Conservation (phyloP, 2,329 filamentous ascomycete species). For the Leptographium wingfieldii region DNA sequence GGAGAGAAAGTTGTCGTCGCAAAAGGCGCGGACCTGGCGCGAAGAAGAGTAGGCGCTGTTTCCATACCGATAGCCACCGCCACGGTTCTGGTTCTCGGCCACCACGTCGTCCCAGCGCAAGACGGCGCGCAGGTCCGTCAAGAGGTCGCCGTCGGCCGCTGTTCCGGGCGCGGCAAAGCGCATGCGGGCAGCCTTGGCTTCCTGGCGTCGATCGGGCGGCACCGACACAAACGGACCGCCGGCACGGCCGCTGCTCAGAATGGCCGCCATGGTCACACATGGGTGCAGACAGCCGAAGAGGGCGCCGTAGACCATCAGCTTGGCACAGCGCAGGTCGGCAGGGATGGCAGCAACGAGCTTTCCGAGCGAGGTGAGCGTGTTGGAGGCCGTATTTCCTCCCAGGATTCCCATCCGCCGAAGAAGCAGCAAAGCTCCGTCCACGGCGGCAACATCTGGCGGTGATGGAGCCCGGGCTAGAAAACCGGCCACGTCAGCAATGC, state of each 20-base stretch:
- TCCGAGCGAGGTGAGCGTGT: slow-evolving; percentile 67
- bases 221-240: slow-evolving; percentile 73
- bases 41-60: slow-evolving; percentile 28
- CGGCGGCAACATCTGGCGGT: slow-evolving; percentile 72
- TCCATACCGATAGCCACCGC: background rate
- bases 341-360: slow-evolving; percentile 92
- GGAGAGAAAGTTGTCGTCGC: slow-evolving; percentile 73
- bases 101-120: slow-evolving; percentile 56
- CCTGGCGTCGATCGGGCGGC: slow-evolving; percentile 65
- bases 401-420: slow-evolving; percentile 79
- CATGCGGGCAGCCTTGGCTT: slow-evolving; percentile 63
- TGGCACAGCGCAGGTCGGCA: slow-evolving; percentile 81
- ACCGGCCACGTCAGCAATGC: slow-evolving; percentile 62
- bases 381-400: slow-evolving; percentile 37
- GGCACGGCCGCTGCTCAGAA: slow-evolving; percentile 54
- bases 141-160: slow-evolving; percentile 67
- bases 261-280: slow-evolving; percentile 77
- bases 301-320: slow-evolving; percentile 88
- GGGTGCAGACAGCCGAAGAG: slow-evolving; percentile 89
- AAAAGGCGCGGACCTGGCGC: slow-evolving; percentile 61
- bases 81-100: background rate
- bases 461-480: slow-evolving; percentile 84
- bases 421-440: slow-evolving; percentile 71
- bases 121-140: slow-evolving; percentile 77
- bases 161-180: slow-evolving; percentile 59